Evolutionary conservation across 345 rosid species (phyloP), one percentile per base, ranked within the genome.

Genomic region (Dovyalis caffra): DNA sequence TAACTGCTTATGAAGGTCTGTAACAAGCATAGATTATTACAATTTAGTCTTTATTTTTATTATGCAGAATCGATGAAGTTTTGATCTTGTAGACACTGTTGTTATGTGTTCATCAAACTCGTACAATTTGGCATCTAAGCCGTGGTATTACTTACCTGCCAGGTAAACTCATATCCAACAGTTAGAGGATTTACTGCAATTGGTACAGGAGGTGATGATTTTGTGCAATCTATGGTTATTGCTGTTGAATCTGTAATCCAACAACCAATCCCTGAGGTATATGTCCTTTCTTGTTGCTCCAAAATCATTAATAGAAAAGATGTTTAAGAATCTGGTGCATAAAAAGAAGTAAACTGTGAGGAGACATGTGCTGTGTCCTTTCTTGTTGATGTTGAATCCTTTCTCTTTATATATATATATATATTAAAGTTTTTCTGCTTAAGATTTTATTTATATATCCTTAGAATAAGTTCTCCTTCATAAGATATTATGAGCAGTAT

Each of bases 201-300:
- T 76, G 99, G 97, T 76, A 95, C 97, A 37, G 97, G 99, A 37
- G 99, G 99, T 56, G 94, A 95, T 69, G 99, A 95, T 82, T 95
- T 95, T 84, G 97, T 92, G 74, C 99, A 91, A 72, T 86, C 97
- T 43, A 93, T 95, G 99, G 89, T 95, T 77, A 87, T 95, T 85
- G 98, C 99, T 0, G 97, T 95, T 72, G 99, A 95, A 80, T 95
- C 98, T 77, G 99, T 93, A 64, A 87, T 91, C 80, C 93, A 88
- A 78, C 85, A 87, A 68, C 90, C 91, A 37, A 88, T 95, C 75
- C 98, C 97, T 35, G 87, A 93, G 97, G 99, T 90, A 81, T 32
- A 9, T 81, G 64, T 40, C 35, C 43, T 74, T 64, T 47, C 7
- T 60, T 64, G 28, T 29, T 47, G 67, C 56, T 81, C 51, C 49